Conservation (phyloP, 1,139 yeast species). For the Entelexis sorbosivorans region DNA sequence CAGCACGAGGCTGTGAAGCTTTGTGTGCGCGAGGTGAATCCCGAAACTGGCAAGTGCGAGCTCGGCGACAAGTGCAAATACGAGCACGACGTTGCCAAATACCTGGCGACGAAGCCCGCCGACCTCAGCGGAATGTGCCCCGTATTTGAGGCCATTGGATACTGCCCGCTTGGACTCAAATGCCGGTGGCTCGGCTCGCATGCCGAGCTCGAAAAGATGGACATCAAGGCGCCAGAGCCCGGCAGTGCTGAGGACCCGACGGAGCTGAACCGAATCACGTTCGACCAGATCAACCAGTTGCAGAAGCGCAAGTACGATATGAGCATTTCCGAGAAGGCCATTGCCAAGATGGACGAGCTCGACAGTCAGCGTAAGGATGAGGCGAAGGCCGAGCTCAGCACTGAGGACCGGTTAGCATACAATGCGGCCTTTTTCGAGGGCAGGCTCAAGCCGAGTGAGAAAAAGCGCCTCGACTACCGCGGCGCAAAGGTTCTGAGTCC, state of each 20-base stretch:
- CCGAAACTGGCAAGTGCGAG: conserved; percentile 38
- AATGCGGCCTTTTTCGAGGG: conserved; percentile 58
- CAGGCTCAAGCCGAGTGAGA: conserved; percentile 69
- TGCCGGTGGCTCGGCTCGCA: conserved; percentile 89
- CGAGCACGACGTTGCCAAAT: conserved; percentile 60
- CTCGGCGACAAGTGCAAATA: conserved; percentile 70
- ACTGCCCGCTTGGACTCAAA: conserved; percentile 83
- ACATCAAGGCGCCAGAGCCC: not conserved
- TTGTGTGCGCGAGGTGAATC: conserved; percentile 40
- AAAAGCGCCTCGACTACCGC: conserved; percentile 56
- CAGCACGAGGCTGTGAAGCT: conserved; percentile 50
- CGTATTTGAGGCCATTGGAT: conserved; percentile 67
- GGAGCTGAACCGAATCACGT: conserved; percentile 54
- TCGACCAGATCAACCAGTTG: conserved; percentile 10
- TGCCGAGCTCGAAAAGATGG: conserved; percentile 29
- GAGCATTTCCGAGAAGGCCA: conserved; percentile 39
- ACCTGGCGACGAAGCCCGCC: conserved; percentile 51
- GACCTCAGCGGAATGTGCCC: conserved; percentile 78
- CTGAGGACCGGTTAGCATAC: conserved; percentile 29
- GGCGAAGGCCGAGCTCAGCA: conserved; percentile 39
- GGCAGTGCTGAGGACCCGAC: conserved; percentile 14
- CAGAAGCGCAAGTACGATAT: conserved; percentile 18
- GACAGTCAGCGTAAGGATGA: conserved; percentile 16
- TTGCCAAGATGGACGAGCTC: conserved; percentile 27
- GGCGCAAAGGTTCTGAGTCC: conserved; percentile 87